Evolutionary conservation across 768 basidiomycete species (phyloP).

Genomic region (Suillus lakei): DNA sequence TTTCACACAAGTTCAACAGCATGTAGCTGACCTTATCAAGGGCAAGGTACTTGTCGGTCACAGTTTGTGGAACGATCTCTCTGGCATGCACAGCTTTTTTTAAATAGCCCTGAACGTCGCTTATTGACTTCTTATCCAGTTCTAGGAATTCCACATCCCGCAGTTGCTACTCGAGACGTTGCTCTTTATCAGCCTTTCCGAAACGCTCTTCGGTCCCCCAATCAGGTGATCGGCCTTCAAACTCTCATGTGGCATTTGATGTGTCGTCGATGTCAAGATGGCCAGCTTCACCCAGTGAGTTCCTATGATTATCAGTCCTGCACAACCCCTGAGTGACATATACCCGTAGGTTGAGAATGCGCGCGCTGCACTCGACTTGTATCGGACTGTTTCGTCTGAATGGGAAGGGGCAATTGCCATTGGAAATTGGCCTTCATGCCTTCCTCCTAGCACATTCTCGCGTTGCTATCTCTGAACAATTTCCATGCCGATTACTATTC

Average conservation of each 20-base stretch:
- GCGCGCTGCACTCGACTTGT: slow-evolving; percentile 57
- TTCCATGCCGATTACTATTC: slow-evolving; percentile 4
- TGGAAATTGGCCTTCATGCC: slow-evolving; percentile 74
- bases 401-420: slow-evolving; percentile 68
- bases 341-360: slow-evolving; percentile 73
- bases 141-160: slow-evolving; percentile 80
- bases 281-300: slow-evolving; percentile 73
- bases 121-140: slow-evolving; percentile 47
- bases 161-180: slow-evolving; percentile 79
- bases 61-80: slow-evolving; percentile 80
- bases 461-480: slow-evolving; percentile 66
- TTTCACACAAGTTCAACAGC: slow-evolving; percentile 69
- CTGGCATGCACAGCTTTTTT: slow-evolving; percentile 49
- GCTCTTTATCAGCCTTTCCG: slow-evolving; percentile 82
- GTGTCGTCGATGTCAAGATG: slow-evolving; percentile 77
- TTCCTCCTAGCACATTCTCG: slow-evolving; percentile 81
- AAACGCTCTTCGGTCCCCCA: slow-evolving; percentile 66
- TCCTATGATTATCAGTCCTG: slow-evolving; percentile 7
- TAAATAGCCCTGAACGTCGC: slow-evolving; percentile 1
- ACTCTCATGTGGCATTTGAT: slow-evolving; percentile 85
- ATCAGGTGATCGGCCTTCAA: slow-evolving; percentile 73
- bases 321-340: slow-evolving; percentile 15
- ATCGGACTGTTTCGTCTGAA: slow-evolving; percentile 58
- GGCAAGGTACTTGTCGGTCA: slow-evolving; percentile 79
- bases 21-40: slow-evolving; percentile 66